A percentile compares a stretch with the other conserved stretches of the same genome.
These are phyloP conservation scores for Dendrocalamus latiflorus DNA, from an alignment of 202 grass and related monocot species.

Conservation along the genomic window DNA sequence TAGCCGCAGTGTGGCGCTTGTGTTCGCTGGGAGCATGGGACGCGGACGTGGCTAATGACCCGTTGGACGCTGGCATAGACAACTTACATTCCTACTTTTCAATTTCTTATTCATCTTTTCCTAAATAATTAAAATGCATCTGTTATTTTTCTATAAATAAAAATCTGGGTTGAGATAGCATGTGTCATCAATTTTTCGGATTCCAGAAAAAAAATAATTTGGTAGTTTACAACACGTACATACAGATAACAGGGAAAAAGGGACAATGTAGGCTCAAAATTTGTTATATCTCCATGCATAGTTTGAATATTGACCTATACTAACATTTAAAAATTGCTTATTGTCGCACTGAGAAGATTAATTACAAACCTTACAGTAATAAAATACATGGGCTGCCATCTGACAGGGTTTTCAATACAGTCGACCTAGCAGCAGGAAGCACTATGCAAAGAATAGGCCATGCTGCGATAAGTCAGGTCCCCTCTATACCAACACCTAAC, in stretches of 20 bases:
- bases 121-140: no score
- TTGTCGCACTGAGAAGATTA: slow-evolving; percentile 34
- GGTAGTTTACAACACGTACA: background rate
- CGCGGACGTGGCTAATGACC: no score
- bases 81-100: no score
- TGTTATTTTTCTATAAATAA: no score
- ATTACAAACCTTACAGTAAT: slow-evolving; percentile 62
- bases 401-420: slow-evolving; percentile 15
- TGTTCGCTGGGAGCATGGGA: no score
- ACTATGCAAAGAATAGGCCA: slow-evolving; percentile 29
- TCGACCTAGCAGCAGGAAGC: slow-evolving; percentile 17
- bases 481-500: slow-evolving; percentile 41
- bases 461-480: slow-evolving; percentile 19
- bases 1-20: no score
- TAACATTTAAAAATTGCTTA: slow-evolving; percentile 34
- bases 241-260: background rate
- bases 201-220: background rate
- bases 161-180: no score
- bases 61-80: no score
- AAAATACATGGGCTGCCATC: slow-evolving; percentile 43
- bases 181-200: background rate
- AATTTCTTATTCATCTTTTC: no score
- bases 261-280: background rate
- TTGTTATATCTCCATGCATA: background rate
- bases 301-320: slow-evolving; percentile 19